These are phyloP conservation scores for Boechera stricta DNA, from an alignment of 345 rosid species.

Conservation along the genomic window DNA sequence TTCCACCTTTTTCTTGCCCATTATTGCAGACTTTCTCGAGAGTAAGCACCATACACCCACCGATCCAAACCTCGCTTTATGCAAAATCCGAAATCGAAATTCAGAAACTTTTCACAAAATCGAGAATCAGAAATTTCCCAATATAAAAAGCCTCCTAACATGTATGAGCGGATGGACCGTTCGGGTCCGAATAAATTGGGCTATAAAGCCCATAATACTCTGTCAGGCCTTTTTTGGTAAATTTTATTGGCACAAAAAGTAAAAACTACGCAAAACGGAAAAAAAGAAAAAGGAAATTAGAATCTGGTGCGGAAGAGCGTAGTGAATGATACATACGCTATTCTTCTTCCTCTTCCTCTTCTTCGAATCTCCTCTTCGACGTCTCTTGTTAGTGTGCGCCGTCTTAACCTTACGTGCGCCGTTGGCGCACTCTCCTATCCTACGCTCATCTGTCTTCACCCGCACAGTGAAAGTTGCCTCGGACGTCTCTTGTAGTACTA, in stretches of 20 bases:
- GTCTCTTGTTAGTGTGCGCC: constrained; percentile 57
- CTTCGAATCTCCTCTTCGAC: constrained; percentile 35
- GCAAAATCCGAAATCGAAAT: not conserved
- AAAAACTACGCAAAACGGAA: constrained; percentile 4
- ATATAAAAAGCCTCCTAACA: not conserved
- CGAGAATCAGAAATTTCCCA: not conserved
- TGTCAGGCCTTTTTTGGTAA: not conserved
- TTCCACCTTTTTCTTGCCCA: constrained; percentile 12
- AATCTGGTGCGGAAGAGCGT: constrained; percentile 33
- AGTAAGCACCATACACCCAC: not conserved
- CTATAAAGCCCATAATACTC: not conserved
- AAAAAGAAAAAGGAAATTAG: not conserved
- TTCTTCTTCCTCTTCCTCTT: constrained; percentile 15
- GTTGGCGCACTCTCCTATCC: constrained; percentile 54
- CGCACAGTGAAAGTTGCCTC: not conserved
- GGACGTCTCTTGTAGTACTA: constrained; percentile 15
- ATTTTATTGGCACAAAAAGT: constrained; percentile 19
- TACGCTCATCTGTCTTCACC: constrained; percentile 34
- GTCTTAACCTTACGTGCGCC: constrained; percentile 59
- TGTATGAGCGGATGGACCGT: not conserved
- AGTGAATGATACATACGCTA: constrained; percentile 44
- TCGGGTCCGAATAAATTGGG: not conserved
- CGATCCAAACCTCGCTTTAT: not conserved
- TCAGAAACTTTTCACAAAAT: constrained; percentile 2
- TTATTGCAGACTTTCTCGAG: constrained; percentile 10